Evolutionary conservation across 352 stramenopile species (phyloP).

Genomic region (Peronospora destructor): DNA sequence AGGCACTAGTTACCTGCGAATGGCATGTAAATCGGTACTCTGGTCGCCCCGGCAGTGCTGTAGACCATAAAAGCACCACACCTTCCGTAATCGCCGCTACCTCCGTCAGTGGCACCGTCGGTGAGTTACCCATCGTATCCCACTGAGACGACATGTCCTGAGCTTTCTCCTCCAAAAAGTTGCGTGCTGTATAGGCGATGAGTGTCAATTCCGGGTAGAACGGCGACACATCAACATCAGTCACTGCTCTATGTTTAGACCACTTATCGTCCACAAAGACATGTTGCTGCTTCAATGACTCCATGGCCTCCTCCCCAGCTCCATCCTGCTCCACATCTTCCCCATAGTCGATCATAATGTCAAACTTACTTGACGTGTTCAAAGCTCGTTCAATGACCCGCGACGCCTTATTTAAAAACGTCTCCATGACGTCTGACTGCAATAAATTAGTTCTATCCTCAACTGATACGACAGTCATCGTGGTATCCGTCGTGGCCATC

Average conservation of each 20-base stretch:
- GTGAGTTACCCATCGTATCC: conserved; percentile 64
- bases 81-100: conserved; percentile 62
- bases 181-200: conserved; percentile 52
- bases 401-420: conserved; percentile 69
- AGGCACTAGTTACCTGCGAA: conserved; percentile 79
- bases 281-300: conserved; percentile 66
- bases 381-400: conserved; percentile 75
- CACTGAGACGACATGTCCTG: conserved; percentile 57
- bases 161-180: conserved; percentile 70
- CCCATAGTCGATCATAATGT: conserved; percentile 83
- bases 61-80: conserved; percentile 82
- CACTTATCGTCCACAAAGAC: conserved; percentile 75
- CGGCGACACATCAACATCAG: conserved; percentile 73
- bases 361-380: conserved; percentile 67
- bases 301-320: conserved; percentile 43
- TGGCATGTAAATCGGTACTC: conserved; percentile 86
- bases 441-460: conserved; percentile 67
- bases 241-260: conserved; percentile 75
- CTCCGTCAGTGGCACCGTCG: conserved; percentile 42
- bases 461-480: conserved; percentile 25
- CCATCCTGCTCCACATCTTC: conserved; percentile 61
- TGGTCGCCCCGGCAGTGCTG: conserved; percentile 61
- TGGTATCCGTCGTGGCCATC: conserved; percentile 22
- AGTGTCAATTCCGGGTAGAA: conserved; percentile 80
- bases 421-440: conserved; percentile 68